Evolutionary conservation across 306 rosid genomes (phyloP).

Genomic region (Vigna angularis): DNA sequence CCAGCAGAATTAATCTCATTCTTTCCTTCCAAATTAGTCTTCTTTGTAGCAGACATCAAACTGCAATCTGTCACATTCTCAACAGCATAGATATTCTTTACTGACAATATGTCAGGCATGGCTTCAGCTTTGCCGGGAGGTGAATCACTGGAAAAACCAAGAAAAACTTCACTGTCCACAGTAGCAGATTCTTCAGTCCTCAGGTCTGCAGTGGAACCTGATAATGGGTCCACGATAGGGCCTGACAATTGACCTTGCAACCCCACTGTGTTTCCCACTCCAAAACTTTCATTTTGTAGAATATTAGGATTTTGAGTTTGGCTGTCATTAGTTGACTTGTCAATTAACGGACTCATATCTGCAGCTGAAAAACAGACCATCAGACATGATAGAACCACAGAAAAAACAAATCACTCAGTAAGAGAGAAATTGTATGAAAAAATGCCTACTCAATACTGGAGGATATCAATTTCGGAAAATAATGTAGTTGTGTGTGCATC

Average conservation of each 20-base stretch:
- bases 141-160: slow-evolving; percentile 48
- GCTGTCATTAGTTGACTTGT: slow-evolving; percentile 42
- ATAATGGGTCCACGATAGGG: slow-evolving; percentile 31
- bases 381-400: not conserved
- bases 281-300: slow-evolving; percentile 38
- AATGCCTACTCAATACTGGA: slow-evolving; percentile 13
- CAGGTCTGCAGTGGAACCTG: slow-evolving; percentile 46
- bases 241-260: slow-evolving; percentile 40
- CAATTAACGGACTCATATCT: slow-evolving; percentile 44
- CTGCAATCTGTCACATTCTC: slow-evolving; percentile 46
- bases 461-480: slow-evolving; percentile 6
- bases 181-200: slow-evolving; percentile 44
- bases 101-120: slow-evolving; percentile 40
- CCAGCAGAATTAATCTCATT: slow-evolving; percentile 39
- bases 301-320: slow-evolving; percentile 46
- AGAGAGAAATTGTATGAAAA: not conserved
- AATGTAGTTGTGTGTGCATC: not conserved
- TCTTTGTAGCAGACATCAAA: slow-evolving; percentile 40
- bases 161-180: slow-evolving; percentile 38
- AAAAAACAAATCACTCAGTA: slow-evolving; percentile 26
- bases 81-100: slow-evolving; percentile 38
- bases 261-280: slow-evolving; percentile 37
- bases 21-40: slow-evolving; percentile 40
- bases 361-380: slow-evolving; percentile 47
- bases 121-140: slow-evolving; percentile 48